phyloP scores from a whole-genome alignment of 352 stramenopile species.

The Hyaloperonospora arabidopsidis region DNA sequence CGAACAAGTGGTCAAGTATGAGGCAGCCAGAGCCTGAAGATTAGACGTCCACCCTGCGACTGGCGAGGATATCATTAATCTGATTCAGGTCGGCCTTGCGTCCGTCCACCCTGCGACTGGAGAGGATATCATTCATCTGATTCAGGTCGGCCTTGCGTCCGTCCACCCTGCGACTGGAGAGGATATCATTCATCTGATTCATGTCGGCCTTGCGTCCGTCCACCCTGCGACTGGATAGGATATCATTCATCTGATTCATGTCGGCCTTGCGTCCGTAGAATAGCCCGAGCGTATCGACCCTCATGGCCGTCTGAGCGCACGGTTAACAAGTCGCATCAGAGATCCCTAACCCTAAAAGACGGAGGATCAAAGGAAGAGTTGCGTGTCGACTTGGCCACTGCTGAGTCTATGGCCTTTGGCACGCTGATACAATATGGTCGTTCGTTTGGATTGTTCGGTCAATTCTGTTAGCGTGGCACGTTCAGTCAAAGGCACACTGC shows the following conservation, averaged over 20 bases:
- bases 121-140: conserved; percentile 45
- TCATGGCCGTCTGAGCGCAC: conserved; percentile 70
- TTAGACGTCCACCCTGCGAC: conserved; percentile 46
- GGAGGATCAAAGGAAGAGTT: conserved; percentile 26
- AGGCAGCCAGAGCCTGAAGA: conserved; percentile 39
- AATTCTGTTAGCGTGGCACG: conserved; percentile 84
- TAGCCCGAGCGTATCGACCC: conserved; percentile 45
- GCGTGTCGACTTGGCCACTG: conserved; percentile 83
- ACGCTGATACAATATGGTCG: conserved; percentile 76
- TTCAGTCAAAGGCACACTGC: conserved; percentile 85
- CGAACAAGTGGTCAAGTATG: conserved; percentile 59
- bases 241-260: conserved; percentile 43
- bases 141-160: conserved; percentile 57
- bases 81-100: conserved; percentile 58
- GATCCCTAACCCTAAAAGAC: conserved; percentile 47
- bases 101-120: conserved; percentile 45
- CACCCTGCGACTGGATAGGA: conserved; percentile 47
- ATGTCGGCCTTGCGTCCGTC: conserved; percentile 38
- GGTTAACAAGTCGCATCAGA: conserved; percentile 64
- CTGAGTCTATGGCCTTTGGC: conserved; percentile 84
- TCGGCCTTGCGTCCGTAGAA: conserved; percentile 59
- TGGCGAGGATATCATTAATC: conserved; percentile 47
- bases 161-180: conserved; percentile 51
- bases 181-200: conserved; percentile 40
- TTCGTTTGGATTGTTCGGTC: conserved; percentile 76